A percentile compares a stretch with the other conserved stretches of the same genome.
These are phyloP conservation scores for Candida nanaspora DNA, from an alignment of 805 yeast genomes.

Conservation along the genomic window DNA sequence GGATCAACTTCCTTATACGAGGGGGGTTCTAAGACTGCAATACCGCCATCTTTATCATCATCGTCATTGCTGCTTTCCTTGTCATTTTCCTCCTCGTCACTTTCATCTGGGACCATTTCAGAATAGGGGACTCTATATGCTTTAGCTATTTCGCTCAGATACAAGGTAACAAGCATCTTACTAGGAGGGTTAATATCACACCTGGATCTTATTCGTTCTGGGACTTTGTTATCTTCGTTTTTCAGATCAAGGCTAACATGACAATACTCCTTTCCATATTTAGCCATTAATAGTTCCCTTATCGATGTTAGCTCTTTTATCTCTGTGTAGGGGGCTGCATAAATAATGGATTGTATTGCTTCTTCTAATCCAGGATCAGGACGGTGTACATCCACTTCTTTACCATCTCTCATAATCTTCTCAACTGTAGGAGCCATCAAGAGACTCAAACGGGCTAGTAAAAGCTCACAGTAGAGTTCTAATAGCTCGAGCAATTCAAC, in stretches of 20 bases:
- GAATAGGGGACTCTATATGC: conserved; percentile 75
- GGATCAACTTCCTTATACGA: conserved; percentile 9
- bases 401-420: not conserved
- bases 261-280: conserved; percentile 65
- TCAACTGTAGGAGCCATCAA: conserved; percentile 30
- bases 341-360: conserved; percentile 65
- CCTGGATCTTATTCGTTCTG: conserved; percentile 57
- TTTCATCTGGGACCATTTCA: conserved; percentile 15
- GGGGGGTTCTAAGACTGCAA: conserved; percentile 19
- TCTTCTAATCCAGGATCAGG: conserved; percentile 63
- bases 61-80: conserved; percentile 28
- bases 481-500: conserved; percentile 72
- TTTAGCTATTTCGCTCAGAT: conserved; percentile 71
- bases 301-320: conserved; percentile 60
- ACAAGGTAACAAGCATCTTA: conserved; percentile 55
- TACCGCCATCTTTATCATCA: conserved; percentile 14
- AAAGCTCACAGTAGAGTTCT: conserved; percentile 76
- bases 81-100: conserved; percentile 20
- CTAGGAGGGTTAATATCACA: conserved; percentile 65
- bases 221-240: conserved; percentile 45
- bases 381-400: conserved; percentile 5
- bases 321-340: conserved; percentile 66
- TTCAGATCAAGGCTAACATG: conserved; percentile 37
- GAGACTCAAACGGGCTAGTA: conserved; percentile 66
- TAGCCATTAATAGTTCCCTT: conserved; percentile 52